These are phyloP conservation scores for Torulaspora quercuum DNA, from an alignment of 805 yeast genomes.

Conservation along the genomic window DNA sequence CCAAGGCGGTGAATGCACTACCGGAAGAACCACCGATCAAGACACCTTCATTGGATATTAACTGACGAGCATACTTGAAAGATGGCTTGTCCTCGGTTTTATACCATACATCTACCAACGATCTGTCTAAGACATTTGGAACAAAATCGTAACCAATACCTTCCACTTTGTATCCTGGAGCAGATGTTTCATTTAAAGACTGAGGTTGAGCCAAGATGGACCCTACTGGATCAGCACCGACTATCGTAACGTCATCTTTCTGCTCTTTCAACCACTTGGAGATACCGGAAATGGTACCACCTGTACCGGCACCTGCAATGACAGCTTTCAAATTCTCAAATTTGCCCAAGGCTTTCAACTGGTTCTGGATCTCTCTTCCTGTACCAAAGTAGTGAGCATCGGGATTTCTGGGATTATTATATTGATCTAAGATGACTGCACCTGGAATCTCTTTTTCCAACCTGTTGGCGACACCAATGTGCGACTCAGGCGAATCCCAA, in stretches of 20 bases:
- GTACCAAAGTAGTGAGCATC: conserved; percentile 81
- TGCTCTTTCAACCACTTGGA: conserved; percentile 71
- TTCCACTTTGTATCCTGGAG: conserved; percentile 69
- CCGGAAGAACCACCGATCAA: conserved; percentile 91
- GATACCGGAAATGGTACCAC: conserved; percentile 86
- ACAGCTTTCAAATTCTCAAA: conserved; percentile 64
- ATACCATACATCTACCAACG: conserved; percentile 70
- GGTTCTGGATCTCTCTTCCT: conserved; percentile 81
- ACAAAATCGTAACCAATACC: conserved; percentile 89
- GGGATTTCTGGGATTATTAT: conserved; percentile 74
- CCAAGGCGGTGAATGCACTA: conserved; percentile 74
- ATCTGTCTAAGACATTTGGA: conserved; percentile 73
- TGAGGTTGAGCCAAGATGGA: conserved; percentile 82
- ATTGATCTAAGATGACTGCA: conserved; percentile 81
- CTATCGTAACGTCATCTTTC: conserved; percentile 55
- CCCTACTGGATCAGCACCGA: conserved; percentile 86
- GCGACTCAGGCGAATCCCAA: conserved; percentile 89
- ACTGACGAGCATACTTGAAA: conserved; percentile 74
- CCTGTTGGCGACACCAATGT: conserved; percentile 80
- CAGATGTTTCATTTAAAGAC: conserved; percentile 53
- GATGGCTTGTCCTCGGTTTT: conserved; percentile 82
- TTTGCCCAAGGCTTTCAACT: conserved; percentile 44
- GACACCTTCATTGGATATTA: conserved; percentile 80
- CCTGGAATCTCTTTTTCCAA: conserved; percentile 81
- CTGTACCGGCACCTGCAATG: conserved; percentile 93